Base-by-base conservation (phyloP, 805 yeast genomes). In the Lipomyces anomalus region DNA sequence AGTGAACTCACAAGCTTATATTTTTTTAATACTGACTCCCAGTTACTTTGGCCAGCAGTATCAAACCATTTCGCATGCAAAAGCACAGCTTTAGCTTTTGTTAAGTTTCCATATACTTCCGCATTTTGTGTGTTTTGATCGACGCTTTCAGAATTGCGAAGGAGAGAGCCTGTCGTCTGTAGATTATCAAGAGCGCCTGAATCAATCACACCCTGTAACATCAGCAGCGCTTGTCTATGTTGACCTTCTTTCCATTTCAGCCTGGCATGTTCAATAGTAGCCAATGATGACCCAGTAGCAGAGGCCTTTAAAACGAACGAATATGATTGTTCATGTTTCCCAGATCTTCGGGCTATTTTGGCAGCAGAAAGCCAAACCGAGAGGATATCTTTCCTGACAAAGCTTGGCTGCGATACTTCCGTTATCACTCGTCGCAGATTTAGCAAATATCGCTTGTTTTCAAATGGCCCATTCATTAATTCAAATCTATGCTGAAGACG, bases 201-300 rank as follows among this genome's bases (percentile, higher is more conserved):
- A n/a, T 50, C 22, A n/a, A 55, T 22, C 3, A 49, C 39, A 3
- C 40, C 37, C 6, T 44, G 44, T 7, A 56, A 29, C 22, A 39
- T 46, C 24, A 43, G 32, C 36, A 90, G 71, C 0, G 97, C 97
- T 55, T 87, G 82, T 21, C 88, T 75, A 48, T 78, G 85, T 52
- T 87, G 94, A 1, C 95, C 95, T 59, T 84, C 86, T 3, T 79
- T 82, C 97, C 97, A 90, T 33, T 87, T 64, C 6, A 92, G 70
- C 46, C 84, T 80, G 0, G 96, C 82, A 62, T 83, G 82, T 60
- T 88, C 95, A 33, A 83, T 48, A 17, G 45, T 43, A 4, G 62
- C 61, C 20, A 47, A 39, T 6, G 57, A 58, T 18, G 52, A 30
- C 26, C 68, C 46, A 9, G 22, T 65, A 64, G 36, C 17, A 35